Evolutionary conservation across 2,329 filamentous ascomycete species (phyloP).

Genomic region (Conoideocrella luteorostrata): DNA sequence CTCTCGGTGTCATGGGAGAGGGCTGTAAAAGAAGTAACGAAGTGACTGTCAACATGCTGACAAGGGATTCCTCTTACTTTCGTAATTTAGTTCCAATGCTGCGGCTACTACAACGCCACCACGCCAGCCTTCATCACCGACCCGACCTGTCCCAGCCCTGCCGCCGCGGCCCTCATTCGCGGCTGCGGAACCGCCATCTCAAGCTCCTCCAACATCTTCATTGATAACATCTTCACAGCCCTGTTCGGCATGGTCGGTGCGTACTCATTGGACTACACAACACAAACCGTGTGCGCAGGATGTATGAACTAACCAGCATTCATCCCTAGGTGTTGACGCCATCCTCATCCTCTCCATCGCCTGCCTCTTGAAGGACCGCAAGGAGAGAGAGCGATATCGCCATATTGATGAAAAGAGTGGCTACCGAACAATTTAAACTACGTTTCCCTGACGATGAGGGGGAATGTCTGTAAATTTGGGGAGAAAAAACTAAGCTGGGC

Average conservation of each 20-base stretch:
- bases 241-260: slow-evolving; percentile 71
- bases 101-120: slow-evolving; percentile 69
- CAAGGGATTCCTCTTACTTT: too few species aligned
- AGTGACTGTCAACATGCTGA: too few species aligned
- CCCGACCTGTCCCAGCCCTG: slow-evolving; percentile 59
- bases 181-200: slow-evolving; percentile 65
- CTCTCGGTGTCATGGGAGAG: too few species aligned
- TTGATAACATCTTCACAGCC: slow-evolving; percentile 72
- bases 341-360: slow-evolving; percentile 64
- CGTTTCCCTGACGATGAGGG: too few species aligned
- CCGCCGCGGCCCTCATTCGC: slow-evolving; percentile 61
- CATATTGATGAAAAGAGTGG: slow-evolving; percentile 76
- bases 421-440: slow-evolving; percentile 37
- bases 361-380: slow-evolving; percentile 73
- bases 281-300: too few species aligned
- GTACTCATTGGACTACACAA: too few species aligned
- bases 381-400: slow-evolving; percentile 71
- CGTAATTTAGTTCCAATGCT: slow-evolving; percentile 75
- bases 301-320: slow-evolving; percentile 21
- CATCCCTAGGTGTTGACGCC: slow-evolving; percentile 53
- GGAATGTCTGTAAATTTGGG: too few species aligned
- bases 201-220: slow-evolving; percentile 61
- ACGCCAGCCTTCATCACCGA: slow-evolving; percentile 67
- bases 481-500: too few species aligned
- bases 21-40: too few species aligned